Evolutionary conservation across 1,284 basidiomycete genomes (phyloP).

Genomic region (Pholiota adiposa): DNA sequence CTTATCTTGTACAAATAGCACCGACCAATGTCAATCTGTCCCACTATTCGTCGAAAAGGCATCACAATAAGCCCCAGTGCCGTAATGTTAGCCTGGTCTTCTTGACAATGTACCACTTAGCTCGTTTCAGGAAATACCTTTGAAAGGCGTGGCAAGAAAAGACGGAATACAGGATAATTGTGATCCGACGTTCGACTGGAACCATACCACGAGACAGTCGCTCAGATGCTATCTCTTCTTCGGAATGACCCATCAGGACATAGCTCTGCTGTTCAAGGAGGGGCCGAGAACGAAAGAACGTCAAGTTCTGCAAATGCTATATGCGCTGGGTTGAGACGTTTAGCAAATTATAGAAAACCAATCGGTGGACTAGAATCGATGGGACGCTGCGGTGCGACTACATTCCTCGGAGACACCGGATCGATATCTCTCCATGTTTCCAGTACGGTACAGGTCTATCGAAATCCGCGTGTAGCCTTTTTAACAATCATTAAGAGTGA

Average conservation of each 20-base stretch:
- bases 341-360: background rate
- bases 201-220: background rate
- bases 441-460: background rate
- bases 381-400: background rate
- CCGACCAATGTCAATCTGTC: background rate
- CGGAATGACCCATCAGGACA: background rate
- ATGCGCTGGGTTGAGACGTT: no score
- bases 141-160: background rate
- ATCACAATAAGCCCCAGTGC: background rate
- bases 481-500: background rate
- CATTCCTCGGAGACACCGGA: background rate
- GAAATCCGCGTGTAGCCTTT: background rate
- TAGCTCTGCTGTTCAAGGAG: background rate
- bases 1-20: background rate
- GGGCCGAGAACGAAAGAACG: background rate
- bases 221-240: background rate
- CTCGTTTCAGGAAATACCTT: background rate
- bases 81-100: background rate
- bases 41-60: background rate
- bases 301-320: background rate
- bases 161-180: background rate
- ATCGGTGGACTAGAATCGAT: background rate
- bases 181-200: background rate
- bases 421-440: background rate
- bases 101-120: background rate